Evolutionary conservation across 73 alveolate species (phyloP), one percentile per base, ranked within the genome.

Genomic region (Paramecium pentaurelia): DNA sequence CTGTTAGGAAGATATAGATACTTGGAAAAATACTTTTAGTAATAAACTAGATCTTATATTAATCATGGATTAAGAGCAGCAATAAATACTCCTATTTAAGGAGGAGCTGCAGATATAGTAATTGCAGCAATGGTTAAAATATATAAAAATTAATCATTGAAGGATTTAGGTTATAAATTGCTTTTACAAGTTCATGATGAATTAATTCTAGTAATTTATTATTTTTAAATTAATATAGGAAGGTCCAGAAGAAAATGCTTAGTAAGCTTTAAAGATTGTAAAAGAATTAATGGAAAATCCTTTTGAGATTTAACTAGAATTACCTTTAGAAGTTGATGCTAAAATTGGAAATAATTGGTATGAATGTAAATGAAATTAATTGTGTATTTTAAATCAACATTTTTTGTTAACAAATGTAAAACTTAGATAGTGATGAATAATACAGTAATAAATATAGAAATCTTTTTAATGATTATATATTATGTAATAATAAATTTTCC

Each of bases 71-170:
- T 93, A 54, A 92, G 99, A 47, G 98, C 98, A 9, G 96, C 98
- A n/a, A 96, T 96, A 30, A 97, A 97, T 92, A 93, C 98, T 20
- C 99, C 99, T 2, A 96, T 97, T 27, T 95, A 97, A 92, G 99
- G 99, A 49, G 98, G 99, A 9, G 99, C 99, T 11, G 99, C 99
- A 0, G 99, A 98, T 94, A 92, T 98, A n/a, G 99, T 98, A 47
- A 86, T 96, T 37, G 99, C 99, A 16, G 99, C 99, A 16, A 98
- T 98, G 99, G 96, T 96, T 0, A 92, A 93, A 86, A 54, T 97
- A 37, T 86, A 77, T 6, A 89, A 40, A 11, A 92, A 60, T n/a
- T 14, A 44, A 34, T 30, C 32, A 51, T 85, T 94, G 37, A 86
- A 64, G 2, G 83, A 60, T 27, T 34, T 94, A 71, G 97, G 97